Conservation (phyloP, 2,329 filamentous ascomycete genomes). For the Pestalotiopsis sp. region DNA sequence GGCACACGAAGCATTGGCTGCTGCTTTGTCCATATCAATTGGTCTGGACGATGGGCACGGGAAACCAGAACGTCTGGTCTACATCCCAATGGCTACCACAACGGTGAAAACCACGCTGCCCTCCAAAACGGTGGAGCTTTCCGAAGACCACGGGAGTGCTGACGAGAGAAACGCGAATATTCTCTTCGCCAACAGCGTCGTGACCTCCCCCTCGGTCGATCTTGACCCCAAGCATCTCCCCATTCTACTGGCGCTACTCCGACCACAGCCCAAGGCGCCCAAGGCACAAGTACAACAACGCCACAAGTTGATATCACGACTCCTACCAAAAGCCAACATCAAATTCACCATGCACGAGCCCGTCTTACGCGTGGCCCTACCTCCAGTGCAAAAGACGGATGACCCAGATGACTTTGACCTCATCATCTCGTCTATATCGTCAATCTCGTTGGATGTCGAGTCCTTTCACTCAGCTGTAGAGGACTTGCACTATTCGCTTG, state of each 20-base stretch:
- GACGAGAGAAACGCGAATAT: slow-evolving; percentile 94
- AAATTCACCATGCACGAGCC: slow-evolving; percentile 97
- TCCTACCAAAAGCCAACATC: slow-evolving; percentile 89
- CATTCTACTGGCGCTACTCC: slow-evolving; percentile 75
- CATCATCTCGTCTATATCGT: slow-evolving; percentile 92
- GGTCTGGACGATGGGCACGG: slow-evolving; percentile 89
- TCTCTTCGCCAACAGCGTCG: slow-evolving; percentile 90
- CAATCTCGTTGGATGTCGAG: slow-evolving; percentile 88
- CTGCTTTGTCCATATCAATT: slow-evolving; percentile 88
- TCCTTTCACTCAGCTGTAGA: slow-evolving; percentile 89
- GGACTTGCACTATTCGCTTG: slow-evolving; percentile 83
- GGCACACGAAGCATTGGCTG: slow-evolving; percentile 90
- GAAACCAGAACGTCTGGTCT: slow-evolving; percentile 82
- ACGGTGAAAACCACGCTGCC: slow-evolving; percentile 92
- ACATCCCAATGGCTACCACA: slow-evolving; percentile 96
- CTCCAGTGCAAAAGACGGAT: slow-evolving; percentile 66
- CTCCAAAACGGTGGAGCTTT: slow-evolving; percentile 86
- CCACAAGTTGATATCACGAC: slow-evolving; percentile 78
- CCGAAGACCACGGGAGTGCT: slow-evolving; percentile 62
- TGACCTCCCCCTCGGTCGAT: slow-evolving; percentile 93
- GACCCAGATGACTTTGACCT: slow-evolving; percentile 86
- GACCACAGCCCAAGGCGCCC: slow-evolving; percentile 47
- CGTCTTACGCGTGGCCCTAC: slow-evolving; percentile 84
- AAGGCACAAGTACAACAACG: slow-evolving; percentile 46
- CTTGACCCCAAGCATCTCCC: slow-evolving; percentile 90